Percentiles rank a stretch among this genome's conserved stretches.
Conservation (phyloP, 2,329 filamentous ascomycete species). For the Penicillium sp. region DNA sequence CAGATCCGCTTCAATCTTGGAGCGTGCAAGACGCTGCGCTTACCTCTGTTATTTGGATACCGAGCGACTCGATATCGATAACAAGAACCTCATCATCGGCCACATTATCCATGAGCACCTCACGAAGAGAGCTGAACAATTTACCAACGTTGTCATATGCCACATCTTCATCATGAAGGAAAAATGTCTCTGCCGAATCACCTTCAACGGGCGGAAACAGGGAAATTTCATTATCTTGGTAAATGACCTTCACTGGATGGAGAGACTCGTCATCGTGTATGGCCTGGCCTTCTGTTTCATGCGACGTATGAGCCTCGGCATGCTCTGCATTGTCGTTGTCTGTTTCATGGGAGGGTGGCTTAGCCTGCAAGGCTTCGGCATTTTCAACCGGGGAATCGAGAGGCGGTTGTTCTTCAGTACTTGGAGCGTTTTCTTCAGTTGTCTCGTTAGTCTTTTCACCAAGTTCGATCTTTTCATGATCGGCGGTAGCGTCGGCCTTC, state of each 20-base stretch:
- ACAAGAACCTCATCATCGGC: conserved; percentile 57
- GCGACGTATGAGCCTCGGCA: conserved; percentile 6
- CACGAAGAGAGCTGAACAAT: conserved; percentile 57
- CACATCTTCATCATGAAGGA: conserved; percentile 56
- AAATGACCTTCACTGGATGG: conserved; percentile 54
- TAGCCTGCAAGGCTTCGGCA: conserved; percentile 14
- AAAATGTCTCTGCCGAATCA: conserved; percentile 54
- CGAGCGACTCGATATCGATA: conserved; percentile 55
- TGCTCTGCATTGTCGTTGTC: conserved; percentile 7
- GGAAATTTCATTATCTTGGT: conserved; percentile 55
- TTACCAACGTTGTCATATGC: conserved; percentile 53
- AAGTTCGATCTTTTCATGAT: background rate
- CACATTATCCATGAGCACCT: conserved; percentile 55
- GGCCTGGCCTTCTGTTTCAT: conserved; percentile 9
- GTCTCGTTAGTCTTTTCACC: conserved; percentile 23
- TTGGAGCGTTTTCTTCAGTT: conserved; percentile 5
- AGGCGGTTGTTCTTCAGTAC: background rate
- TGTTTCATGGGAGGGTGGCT: conserved; percentile 8
- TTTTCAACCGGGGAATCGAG: conserved; percentile 14
- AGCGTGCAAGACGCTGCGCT: conserved; percentile 19
- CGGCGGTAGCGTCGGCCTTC: conserved; percentile 2
- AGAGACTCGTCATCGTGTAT: conserved; percentile 18
- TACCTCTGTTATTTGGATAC: conserved; percentile 58
- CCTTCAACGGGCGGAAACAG: conserved; percentile 57
- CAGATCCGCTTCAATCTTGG: background rate